Evolutionary conservation across 352 stramenopile species (phyloP), one percentile per base, ranked within the genome.

Genomic region (Phytophthora sp.): DNA sequence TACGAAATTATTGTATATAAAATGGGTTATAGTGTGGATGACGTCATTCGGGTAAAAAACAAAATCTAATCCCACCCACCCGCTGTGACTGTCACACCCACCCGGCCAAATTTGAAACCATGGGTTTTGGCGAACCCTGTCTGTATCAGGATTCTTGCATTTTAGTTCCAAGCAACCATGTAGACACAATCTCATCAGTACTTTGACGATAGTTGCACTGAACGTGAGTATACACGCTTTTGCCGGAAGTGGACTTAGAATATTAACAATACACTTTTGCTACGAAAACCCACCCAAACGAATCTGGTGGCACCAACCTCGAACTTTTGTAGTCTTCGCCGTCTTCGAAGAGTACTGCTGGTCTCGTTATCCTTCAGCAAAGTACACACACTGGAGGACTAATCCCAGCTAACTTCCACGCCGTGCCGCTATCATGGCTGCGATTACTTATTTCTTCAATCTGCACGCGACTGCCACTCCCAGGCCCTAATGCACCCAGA

Each of bases 211-310:
- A n/a, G n/a, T n/a, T n/a, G n/a, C n/a, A n/a, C n/a, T n/a, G n/a
- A n/a, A n/a, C n/a, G n/a, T 39, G 33, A 39, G n/a, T 6, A 13
- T 13, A 39, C 33, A 39, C 33, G 9, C 5, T n/a, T n/a, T 39
- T 58, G 38, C 27, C 21, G 44, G 35, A 46, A 68, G 52, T 46
- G 27, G 27, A 56, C 57, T 63, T 52, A 60, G 64, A 31, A 67
- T 72, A 68, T 72, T 72, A 63, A 63, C 64, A 68, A 67, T 62
- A 71, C 45, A 71, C 30, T 61, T 45, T 63, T 46, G 62, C 62
- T 64, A 56, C 62, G 45, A 36, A 21, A 41, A 55, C 38, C 57
- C 38, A 62, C 38, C 27, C 62, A 51, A 56, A 44, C 62, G 38
- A 60, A 59, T 61, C 52, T 63, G 35, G 53, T 50, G 55, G 45